phyloP scores from a whole-genome alignment of 306 rosid species.

The Glycine latifolia region DNA sequence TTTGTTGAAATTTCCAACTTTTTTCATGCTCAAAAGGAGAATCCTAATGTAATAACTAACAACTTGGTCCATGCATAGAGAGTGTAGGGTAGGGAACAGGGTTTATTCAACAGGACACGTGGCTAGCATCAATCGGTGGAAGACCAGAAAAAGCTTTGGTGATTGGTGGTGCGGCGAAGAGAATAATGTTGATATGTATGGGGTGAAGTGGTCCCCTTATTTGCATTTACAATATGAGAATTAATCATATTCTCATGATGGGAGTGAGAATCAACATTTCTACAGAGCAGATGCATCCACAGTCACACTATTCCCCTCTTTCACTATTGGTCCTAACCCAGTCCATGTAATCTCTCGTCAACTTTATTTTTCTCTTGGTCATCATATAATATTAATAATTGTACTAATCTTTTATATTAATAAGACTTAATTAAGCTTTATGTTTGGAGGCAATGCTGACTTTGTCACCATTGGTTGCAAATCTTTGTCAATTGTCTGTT shows the following conservation, averaged over 20 bases:
- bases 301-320: neutral
- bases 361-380: neutral
- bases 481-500: slow-evolving; percentile 48
- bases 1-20: neutral
- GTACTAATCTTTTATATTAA: neutral
- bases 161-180: neutral
- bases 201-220: slow-evolving; percentile 6
- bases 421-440: neutral
- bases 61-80: neutral
- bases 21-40: neutral
- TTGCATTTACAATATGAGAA: neutral
- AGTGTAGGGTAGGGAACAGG: too few relatives aligned
- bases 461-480: slow-evolving; percentile 45
- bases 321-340: neutral
- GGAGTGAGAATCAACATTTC: too few relatives aligned
- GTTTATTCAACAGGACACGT: neutral
- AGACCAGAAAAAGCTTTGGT: neutral
- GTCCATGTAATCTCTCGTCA: too few relatives aligned
- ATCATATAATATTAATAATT: slow-evolving; percentile 10
- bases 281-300: too few relatives aligned
- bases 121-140: slow-evolving; percentile 26
- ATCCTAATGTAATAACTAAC: neutral
- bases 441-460: slow-evolving; percentile 45
- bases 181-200: neutral
- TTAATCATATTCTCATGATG: slow-evolving; percentile 34